A percentile compares a stretch with the other conserved stretches of the same genome.
phyloP scores from a whole-genome alignment of 2,329 filamentous ascomycete genomes.

The Aspergillus intermedius region DNA sequence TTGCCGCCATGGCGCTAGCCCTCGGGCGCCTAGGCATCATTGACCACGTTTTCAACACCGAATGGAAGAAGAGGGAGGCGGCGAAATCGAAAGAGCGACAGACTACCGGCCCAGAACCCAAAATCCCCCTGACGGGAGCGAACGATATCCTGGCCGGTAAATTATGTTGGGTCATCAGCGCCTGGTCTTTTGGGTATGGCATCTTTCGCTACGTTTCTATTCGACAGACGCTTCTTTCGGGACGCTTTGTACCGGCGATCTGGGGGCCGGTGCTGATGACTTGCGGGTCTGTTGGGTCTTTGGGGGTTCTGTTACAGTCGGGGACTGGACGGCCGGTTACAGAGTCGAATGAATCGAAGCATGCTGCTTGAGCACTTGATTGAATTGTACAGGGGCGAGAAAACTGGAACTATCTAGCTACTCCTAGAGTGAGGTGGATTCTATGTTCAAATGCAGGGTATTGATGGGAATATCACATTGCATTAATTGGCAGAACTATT shows the following conservation, averaged over 20 bases:
- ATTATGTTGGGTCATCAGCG: conserved; percentile 20
- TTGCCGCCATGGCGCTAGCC: conserved; percentile 25
- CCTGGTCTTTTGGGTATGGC: conserved; percentile 24
- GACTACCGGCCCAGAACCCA: not conserved
- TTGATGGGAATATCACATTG: no score
- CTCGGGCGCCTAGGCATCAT: conserved; percentile 23
- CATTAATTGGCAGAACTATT: no score
- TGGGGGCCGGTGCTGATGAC: conserved; percentile 27
- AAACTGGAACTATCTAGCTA: no score
- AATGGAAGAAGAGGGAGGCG: conserved; percentile 1
- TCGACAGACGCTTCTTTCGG: conserved; percentile 16
- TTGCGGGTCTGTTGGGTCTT: conserved; percentile 9
- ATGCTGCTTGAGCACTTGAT: no score
- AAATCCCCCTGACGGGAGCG: not conserved
- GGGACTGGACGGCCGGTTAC: no score
- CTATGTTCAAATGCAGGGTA: no score
- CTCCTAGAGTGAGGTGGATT: no score
- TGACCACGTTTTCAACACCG: conserved; percentile 18
- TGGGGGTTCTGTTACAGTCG: conserved; percentile 7
- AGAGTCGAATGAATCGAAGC: no score
- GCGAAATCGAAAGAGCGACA: not conserved
- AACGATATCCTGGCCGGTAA: conserved; percentile 9
- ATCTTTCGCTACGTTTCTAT: conserved; percentile 23
- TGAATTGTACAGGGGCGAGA: no score
- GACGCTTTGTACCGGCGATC: conserved; percentile 23